A percentile compares a stretch with the other conserved stretches of the same genome.
phyloP scores from a whole-genome alignment of 768 basidiomycete genomes.

The Pleurotus djamor region DNA sequence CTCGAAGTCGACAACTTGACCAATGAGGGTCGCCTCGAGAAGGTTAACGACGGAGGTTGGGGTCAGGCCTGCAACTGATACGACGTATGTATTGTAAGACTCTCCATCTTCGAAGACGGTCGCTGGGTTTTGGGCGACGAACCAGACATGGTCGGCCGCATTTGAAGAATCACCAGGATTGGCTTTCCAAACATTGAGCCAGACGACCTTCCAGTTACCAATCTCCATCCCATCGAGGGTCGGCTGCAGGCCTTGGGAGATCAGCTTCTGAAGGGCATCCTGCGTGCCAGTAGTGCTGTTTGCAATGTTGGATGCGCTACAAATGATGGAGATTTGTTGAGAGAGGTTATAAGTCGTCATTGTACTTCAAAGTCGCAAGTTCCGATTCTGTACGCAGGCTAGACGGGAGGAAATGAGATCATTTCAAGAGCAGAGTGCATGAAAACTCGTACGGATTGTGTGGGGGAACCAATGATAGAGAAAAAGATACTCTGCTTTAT shows the following conservation, averaged over 20 bases:
- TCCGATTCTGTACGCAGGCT: background rate
- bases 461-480: too few relatives aligned
- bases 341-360: background rate
- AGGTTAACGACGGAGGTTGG: background rate
- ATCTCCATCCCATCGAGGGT: background rate
- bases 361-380: background rate
- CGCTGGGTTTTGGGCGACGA: background rate
- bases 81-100: slow-evolving; percentile 1
- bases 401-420: background rate
- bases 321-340: background rate
- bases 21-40: background rate
- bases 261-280: background rate
- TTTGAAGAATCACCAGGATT: background rate
- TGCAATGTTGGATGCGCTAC: background rate
- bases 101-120: background rate
- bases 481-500: too few relatives aligned
- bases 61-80: background rate
- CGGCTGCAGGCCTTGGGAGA: background rate
- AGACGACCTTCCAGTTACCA: background rate
- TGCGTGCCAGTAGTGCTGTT: background rate
- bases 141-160: background rate
- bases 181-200: background rate
- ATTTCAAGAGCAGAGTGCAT: background rate
- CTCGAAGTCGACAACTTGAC: background rate
- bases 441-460: too few relatives aligned